Percentiles rank a stretch among this genome's conserved stretches.
phyloP scores from a whole-genome alignment of 208 protist species.

The Phytomonas sp. region DNA sequence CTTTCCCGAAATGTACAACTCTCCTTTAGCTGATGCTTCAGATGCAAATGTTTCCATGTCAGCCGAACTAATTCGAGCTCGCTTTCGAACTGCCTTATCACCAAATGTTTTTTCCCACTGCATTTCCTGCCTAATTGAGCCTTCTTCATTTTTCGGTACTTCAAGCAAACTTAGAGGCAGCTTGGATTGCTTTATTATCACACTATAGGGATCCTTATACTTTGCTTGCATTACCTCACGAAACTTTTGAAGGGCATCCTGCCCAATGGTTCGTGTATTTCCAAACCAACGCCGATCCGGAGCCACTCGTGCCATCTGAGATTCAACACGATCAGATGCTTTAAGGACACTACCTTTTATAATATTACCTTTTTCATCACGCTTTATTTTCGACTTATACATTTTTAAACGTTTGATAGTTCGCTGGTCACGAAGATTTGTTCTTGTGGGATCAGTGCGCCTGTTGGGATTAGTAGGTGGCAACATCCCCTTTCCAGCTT shows the following conservation, averaged over 20 bases:
- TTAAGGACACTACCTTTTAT: conserved; percentile 85
- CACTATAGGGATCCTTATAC: conserved; percentile 96
- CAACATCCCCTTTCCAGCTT: conserved; percentile 81
- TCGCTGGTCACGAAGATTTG: conserved; percentile 70
- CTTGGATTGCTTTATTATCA: conserved; percentile 95
- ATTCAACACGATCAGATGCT: conserved; percentile 74
- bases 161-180: conserved; percentile 95
- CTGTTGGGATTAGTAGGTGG: conserved; percentile 80
- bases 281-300: conserved; percentile 97
- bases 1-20: conserved; percentile 48
- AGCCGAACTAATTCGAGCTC: conserved; percentile 47
- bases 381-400: conserved; percentile 84
- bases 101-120: conserved; percentile 96
- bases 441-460: conserved; percentile 70
- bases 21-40: conserved; percentile 28
- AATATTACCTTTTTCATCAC: conserved; percentile 89
- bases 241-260: conserved; percentile 95
- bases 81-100: conserved; percentile 91
- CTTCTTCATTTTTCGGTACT: conserved; percentile 70
- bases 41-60: conserved; percentile 52
- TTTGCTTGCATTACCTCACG: conserved; percentile 92
- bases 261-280: conserved; percentile 95
- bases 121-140: conserved; percentile 92
- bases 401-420: conserved; percentile 88
- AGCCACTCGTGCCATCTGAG: conserved; percentile 89